phyloP scores from a whole-genome alignment of 2,329 filamentous ascomycete genomes.

The Parastagonospora avenae region DNA sequence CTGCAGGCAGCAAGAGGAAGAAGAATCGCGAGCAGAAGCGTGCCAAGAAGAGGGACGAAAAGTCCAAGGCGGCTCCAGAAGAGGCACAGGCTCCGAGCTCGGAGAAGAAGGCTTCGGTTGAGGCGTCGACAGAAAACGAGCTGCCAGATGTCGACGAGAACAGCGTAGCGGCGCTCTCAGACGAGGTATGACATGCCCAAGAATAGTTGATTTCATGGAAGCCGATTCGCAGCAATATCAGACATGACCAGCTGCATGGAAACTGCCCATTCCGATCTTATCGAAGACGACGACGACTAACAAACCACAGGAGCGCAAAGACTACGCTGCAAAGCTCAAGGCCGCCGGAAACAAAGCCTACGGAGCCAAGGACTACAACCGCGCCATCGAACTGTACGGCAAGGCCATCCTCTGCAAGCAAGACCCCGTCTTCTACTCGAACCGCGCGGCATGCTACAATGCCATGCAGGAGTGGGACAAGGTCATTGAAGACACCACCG shows the following conservation, averaged over 20 bases:
- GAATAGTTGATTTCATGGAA: too few relatives aligned
- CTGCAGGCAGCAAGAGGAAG: slow-evolving; percentile 64
- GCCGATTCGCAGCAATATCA: too few relatives aligned
- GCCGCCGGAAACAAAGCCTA: slow-evolving; percentile 96
- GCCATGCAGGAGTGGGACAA: slow-evolving; percentile 91
- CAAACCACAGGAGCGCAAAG: slow-evolving; percentile 72
- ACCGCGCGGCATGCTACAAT: slow-evolving; percentile 96
- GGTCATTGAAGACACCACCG: slow-evolving; percentile 95
- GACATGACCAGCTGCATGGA: too few relatives aligned
- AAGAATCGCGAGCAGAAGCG: slow-evolving; percentile 90
- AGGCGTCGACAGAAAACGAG: slow-evolving; percentile 50
- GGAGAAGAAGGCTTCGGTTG: slow-evolving; percentile 46
- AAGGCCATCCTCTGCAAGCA: slow-evolving; percentile 97
- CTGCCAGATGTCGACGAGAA: slow-evolving; percentile 57
- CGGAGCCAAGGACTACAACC: slow-evolving; percentile 89
- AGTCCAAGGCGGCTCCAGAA: slow-evolving; percentile 55
- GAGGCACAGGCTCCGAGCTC: slow-evolving; percentile 8
- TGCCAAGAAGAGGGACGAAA: slow-evolving; percentile 72
- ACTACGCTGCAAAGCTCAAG: slow-evolving; percentile 90
- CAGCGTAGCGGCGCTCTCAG: slow-evolving; percentile 50
- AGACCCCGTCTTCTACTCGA: slow-evolving; percentile 98
- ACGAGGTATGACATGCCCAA: slow-evolving; percentile 38
- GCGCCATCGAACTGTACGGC: slow-evolving; percentile 91
- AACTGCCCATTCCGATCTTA: not conserved
- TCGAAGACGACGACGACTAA: not conserved